Percentiles rank a stretch among this genome's conserved stretches.
These are phyloP conservation scores for Fusarium sp. DNA, from an alignment of 2,329 filamentous ascomycete genomes.

Conservation along the genomic window DNA sequence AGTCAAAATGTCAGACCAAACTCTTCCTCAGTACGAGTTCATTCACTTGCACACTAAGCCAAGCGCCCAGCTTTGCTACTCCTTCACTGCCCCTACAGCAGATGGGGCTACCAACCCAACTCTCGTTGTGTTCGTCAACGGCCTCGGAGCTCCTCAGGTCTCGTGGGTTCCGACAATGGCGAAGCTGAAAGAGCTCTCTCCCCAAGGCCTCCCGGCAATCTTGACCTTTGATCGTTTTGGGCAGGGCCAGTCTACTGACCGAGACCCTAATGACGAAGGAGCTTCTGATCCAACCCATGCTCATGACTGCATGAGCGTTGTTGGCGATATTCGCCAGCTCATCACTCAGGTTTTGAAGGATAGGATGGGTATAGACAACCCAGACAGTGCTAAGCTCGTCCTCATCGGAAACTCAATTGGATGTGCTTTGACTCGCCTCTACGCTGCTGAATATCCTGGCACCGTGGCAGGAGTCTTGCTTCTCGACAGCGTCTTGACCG, in stretches of 20 bases:
- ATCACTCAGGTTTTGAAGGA: slow-evolving; percentile 16
- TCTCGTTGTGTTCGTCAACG: slow-evolving; percentile 45
- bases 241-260: slow-evolving; percentile 61
- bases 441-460: slow-evolving; percentile 61
- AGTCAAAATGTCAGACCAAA: slow-evolving; percentile 4
- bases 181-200: not conserved
- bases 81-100: slow-evolving; percentile 11
- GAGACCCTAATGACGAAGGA: slow-evolving; percentile 60
- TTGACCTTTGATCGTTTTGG: slow-evolving; percentile 71
- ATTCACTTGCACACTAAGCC: slow-evolving; percentile 40
- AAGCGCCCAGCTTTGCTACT: slow-evolving; percentile 31
- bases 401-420: slow-evolving; percentile 45
- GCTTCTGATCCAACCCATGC: slow-evolving; percentile 56
- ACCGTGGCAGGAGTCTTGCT: slow-evolving; percentile 62
- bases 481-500: slow-evolving; percentile 70
- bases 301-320: slow-evolving; percentile 61
- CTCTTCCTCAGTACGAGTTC: not conserved
- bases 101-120: not conserved
- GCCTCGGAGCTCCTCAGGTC: slow-evolving; percentile 39
- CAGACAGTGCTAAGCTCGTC: slow-evolving; percentile 10
- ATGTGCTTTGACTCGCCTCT: slow-evolving; percentile 61
- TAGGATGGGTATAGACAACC: not conserved
- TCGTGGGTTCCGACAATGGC: slow-evolving; percentile 33
- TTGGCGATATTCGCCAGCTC: slow-evolving; percentile 40
- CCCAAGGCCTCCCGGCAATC: slow-evolving; percentile 52